A percentile compares a stretch with the other conserved stretches of the same genome.
Conservation (phyloP, 768 basidiomycete genomes). For the Xerocomellus intermedius region DNA sequence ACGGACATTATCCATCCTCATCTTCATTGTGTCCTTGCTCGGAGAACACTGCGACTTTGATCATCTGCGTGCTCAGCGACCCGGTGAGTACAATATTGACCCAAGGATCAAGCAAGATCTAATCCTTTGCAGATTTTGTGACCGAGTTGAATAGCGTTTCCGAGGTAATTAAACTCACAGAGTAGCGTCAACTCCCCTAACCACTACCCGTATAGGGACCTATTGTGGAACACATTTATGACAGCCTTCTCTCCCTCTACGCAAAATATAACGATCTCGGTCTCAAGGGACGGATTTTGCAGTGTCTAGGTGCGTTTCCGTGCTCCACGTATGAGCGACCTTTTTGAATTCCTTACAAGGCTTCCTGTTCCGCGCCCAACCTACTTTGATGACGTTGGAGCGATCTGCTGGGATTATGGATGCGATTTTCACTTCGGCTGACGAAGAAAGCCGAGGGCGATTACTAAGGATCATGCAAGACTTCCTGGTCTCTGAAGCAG, state of each 20-base stretch:
- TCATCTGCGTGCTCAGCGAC: conserved; percentile 56
- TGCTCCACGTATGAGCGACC: background rate
- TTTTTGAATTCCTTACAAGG: conserved; percentile 44
- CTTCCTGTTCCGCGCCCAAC: conserved; percentile 89
- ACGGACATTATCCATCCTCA: conserved; percentile 62
- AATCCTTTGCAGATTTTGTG: conserved; percentile 45
- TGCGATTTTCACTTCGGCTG: conserved; percentile 71
- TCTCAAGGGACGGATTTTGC: conserved; percentile 70
- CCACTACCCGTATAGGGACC: conserved; percentile 44
- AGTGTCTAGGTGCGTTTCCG: conserved; percentile 71
- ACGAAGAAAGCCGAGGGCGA: conserved; percentile 69
- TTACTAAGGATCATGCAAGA: conserved; percentile 89
- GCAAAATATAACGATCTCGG: conserved; percentile 57
- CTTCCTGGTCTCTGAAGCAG: conserved; percentile 80
- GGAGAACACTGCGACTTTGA: conserved; percentile 92
- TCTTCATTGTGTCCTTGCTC: conserved; percentile 82
- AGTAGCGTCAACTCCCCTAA: background rate
- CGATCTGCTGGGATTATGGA: conserved; percentile 86
- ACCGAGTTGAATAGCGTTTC: conserved; percentile 58
- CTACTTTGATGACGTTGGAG: conserved; percentile 83
- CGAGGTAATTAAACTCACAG: conserved; percentile 36
- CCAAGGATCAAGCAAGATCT: background rate
- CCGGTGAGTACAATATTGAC: conserved; percentile 42
- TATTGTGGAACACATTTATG: conserved; percentile 82
- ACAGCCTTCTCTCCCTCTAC: conserved; percentile 68